Percentiles rank a stretch among this genome's conserved stretches.
Evolutionary conservation across 768 basidiomycete genomes (phyloP).

Genomic region (Termitomyces sp.): DNA sequence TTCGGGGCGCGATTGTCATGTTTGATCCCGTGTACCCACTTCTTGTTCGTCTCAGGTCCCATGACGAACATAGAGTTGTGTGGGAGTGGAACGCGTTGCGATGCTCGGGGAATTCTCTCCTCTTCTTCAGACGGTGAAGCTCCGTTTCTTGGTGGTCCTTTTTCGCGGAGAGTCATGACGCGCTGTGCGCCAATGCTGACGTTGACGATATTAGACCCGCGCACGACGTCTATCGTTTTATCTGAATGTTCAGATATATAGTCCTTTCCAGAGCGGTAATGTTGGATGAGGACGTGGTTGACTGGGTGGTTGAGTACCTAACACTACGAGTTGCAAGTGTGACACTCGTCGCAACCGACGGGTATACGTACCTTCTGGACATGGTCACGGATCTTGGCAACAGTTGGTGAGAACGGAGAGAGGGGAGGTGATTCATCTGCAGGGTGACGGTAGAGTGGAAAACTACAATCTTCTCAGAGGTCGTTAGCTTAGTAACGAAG

Average conservation of each 20-base stretch:
- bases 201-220: conserved; percentile 72
- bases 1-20: conserved; percentile 62
- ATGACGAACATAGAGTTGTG: conserved; percentile 83
- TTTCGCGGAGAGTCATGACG: conserved; percentile 67
- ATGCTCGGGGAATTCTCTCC: conserved; percentile 8
- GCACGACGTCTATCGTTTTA: conserved; percentile 79
- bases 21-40: conserved; percentile 74
- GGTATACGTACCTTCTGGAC: conserved; percentile 41
- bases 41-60: conserved; percentile 65
- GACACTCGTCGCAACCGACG: not conserved
- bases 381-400: conserved; percentile 55
- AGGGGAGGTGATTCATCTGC: conserved; percentile 73
- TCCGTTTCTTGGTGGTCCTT: conserved; percentile 32
- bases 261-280: conserved; percentile 74
- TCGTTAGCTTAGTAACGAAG: not conserved
- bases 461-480: conserved; percentile 29
- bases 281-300: conserved; percentile 81
- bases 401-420: conserved; percentile 61
- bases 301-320: conserved; percentile 52
- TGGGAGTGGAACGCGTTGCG: conserved; percentile 68
- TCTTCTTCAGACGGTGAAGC: conserved; percentile 4
- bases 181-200: conserved; percentile 78
- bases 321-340: not conserved
- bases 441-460: conserved; percentile 79
- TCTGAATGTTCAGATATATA: conserved; percentile 86